A percentile compares a stretch with the other conserved stretches of the same genome.
Conservation (phyloP, 208 protist species). For the Eutreptiella sp. region DNA sequence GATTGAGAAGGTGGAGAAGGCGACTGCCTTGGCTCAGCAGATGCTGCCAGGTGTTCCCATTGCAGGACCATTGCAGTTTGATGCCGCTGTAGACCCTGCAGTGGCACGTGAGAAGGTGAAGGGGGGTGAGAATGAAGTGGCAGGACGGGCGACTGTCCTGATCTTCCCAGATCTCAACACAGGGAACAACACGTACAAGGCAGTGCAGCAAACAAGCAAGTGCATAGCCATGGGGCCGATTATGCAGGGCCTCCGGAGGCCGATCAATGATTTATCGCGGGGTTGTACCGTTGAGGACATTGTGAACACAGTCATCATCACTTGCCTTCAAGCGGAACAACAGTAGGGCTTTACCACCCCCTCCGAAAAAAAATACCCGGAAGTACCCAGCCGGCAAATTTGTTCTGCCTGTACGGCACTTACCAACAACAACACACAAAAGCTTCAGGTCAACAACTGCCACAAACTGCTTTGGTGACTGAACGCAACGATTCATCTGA, state of each 20-base stretch:
- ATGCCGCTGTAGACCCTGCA: slow-evolving; percentile 1
- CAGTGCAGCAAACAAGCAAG: slow-evolving; percentile 9
- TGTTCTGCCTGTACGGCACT: too few relatives aligned
- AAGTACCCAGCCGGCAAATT: too few relatives aligned
- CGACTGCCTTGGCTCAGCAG: neutral
- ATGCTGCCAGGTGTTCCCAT: slow-evolving; percentile 4
- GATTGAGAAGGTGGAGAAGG: neutral
- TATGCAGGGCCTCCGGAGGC: slow-evolving; percentile 7
- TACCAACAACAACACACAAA: too few relatives aligned
- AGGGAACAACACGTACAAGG: slow-evolving; percentile 23
- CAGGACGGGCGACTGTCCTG: neutral
- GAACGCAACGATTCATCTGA: too few relatives aligned
- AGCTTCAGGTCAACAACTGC: too few relatives aligned
- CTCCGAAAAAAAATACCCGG: too few relatives aligned
- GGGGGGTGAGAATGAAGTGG: neutral
- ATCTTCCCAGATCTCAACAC: slow-evolving; percentile 18
- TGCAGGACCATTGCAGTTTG: slow-evolving; percentile 16
- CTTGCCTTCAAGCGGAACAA: neutral
- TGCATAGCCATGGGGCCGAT: slow-evolving; percentile 23
- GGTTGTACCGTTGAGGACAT: slow-evolving; percentile 14
- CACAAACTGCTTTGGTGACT: too few relatives aligned
- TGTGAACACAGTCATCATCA: slow-evolving; percentile 1
- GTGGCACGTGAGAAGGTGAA: slow-evolving; percentile 5
- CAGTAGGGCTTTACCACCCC: too few relatives aligned
- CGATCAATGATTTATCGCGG: slow-evolving; percentile 17